phyloP scores from a whole-genome alignment of 306 rosid species.

The Dryas drummondii region DNA sequence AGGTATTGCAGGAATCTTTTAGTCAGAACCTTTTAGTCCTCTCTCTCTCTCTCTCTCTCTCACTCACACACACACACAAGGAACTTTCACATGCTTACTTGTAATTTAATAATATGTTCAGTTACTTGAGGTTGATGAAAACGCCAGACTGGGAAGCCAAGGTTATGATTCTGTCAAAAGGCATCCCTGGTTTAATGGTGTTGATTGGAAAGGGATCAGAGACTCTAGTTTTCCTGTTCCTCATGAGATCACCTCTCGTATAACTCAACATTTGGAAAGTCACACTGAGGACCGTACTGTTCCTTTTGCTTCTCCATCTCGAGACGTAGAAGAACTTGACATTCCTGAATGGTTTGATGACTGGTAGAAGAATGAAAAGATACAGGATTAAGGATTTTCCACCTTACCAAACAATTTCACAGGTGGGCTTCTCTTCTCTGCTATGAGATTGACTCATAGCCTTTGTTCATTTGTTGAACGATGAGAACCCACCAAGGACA shows the following conservation, averaged over 20 bases:
- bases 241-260: slow-evolving; percentile 59
- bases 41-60: neutral
- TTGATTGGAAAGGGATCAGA: slow-evolving; percentile 74
- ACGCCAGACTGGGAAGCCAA: slow-evolving; percentile 74
- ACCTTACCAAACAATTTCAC: slow-evolving; percentile 26
- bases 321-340: slow-evolving; percentile 52
- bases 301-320: slow-evolving; percentile 46
- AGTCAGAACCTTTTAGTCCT: neutral
- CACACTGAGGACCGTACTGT: slow-evolving; percentile 51
- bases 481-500: slow-evolving; percentile 5
- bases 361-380: slow-evolving; percentile 57
- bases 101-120: slow-evolving; percentile 39
- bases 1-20: slow-evolving; percentile 50
- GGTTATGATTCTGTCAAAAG: slow-evolving; percentile 61
- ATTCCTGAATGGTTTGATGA: slow-evolving; percentile 86
- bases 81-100: slow-evolving; percentile 27
- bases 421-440: slow-evolving; percentile 25
- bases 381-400: slow-evolving; percentile 26
- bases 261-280: slow-evolving; percentile 60
- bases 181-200: slow-evolving; percentile 86
- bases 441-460: slow-evolving; percentile 21
- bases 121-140: slow-evolving; percentile 91
- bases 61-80: slow-evolving; percentile 11
- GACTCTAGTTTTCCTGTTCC: slow-evolving; percentile 58
- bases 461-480: slow-evolving; percentile 19